These are phyloP conservation scores for Emericellopsis cladophorae DNA, from an alignment of 2,329 filamentous ascomycete genomes.

Conservation along the genomic window DNA sequence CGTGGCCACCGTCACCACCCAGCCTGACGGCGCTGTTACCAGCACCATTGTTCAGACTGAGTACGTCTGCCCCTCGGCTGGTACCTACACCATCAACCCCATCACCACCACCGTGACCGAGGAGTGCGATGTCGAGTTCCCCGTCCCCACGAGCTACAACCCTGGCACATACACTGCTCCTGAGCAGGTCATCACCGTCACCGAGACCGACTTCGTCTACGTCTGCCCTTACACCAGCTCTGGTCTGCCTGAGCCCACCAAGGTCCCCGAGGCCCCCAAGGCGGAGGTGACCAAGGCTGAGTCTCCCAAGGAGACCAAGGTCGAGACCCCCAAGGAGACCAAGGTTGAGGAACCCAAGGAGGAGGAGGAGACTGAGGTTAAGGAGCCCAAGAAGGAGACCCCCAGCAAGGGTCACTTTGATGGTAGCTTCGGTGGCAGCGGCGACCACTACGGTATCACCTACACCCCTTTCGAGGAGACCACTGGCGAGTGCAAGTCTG, in stretches of 20 bases:
- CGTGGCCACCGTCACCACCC: conserved; percentile 51
- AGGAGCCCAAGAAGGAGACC: conserved; percentile 10
- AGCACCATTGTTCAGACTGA: conserved; percentile 57
- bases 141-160: conserved; percentile 48
- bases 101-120: conserved; percentile 47
- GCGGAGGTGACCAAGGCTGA: conserved; percentile 2
- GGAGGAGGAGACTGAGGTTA: conserved; percentile 2
- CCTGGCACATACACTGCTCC: conserved; percentile 65
- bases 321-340: conserved; percentile 8
- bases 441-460: conserved; percentile 59
- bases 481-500: conserved; percentile 51
- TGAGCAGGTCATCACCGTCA: conserved; percentile 54
- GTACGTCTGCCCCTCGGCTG: conserved; percentile 59
- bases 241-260: conserved; percentile 15
- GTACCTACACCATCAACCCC: conserved; percentile 65
- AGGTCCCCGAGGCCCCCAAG: conserved; percentile 9
- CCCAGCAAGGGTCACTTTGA: conserved; percentile 8
- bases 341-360: conserved; percentile 7
- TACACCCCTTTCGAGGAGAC: conserved; percentile 60
- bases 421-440: conserved; percentile 24
- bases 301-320: conserved; percentile 7
- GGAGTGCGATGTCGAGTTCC: conserved; percentile 48
- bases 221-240: conserved; percentile 54
- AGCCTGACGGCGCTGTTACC: conserved; percentile 39
- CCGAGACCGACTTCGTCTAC: conserved; percentile 53